A percentile compares a stretch with the other conserved stretches of the same genome.
Evolutionary conservation across 202 grass and related monocot species (phyloP).

Genomic region (Hordeum pubiflorum): DNA sequence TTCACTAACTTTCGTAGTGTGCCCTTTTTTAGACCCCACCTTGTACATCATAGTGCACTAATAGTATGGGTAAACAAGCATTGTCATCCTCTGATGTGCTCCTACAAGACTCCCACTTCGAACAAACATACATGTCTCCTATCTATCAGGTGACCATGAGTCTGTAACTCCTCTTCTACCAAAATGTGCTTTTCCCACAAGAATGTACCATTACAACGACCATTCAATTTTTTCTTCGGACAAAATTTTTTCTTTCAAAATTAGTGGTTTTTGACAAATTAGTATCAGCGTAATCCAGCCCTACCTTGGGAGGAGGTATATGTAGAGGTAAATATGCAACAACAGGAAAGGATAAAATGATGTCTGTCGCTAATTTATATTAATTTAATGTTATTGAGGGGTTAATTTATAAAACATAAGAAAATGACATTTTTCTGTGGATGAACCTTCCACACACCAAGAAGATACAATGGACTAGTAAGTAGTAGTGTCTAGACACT

Average conservation of each 20-base stretch:
- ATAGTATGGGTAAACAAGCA: not conserved
- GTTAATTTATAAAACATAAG: not conserved
- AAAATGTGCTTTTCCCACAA: not conserved
- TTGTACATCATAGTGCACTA: too few relatives aligned
- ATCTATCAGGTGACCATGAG: not conserved
- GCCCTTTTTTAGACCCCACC: too few relatives aligned
- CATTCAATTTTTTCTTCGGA: not conserved
- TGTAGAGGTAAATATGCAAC: not conserved
- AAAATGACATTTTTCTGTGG: not conserved
- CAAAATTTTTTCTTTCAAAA: not conserved
- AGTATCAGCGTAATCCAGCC: not conserved
- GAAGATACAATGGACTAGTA: not conserved
- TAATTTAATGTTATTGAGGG: not conserved
- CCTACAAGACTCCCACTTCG: not conserved
- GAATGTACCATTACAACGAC: not conserved
- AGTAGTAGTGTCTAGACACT: not conserved
- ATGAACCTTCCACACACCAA: not conserved
- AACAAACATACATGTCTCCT: not conserved
- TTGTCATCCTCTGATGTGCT: not conserved
- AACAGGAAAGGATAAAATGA: not conserved
- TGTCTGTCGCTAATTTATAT: not conserved
- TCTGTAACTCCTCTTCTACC: not conserved
- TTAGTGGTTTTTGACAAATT: not conserved
- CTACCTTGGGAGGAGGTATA: not conserved
- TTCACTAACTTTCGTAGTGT: not conserved